Percentiles rank a stretch among this genome's conserved stretches.
phyloP scores from a whole-genome alignment of 1,284 basidiomycete genomes.

The Trichosporon sp. region DNA sequence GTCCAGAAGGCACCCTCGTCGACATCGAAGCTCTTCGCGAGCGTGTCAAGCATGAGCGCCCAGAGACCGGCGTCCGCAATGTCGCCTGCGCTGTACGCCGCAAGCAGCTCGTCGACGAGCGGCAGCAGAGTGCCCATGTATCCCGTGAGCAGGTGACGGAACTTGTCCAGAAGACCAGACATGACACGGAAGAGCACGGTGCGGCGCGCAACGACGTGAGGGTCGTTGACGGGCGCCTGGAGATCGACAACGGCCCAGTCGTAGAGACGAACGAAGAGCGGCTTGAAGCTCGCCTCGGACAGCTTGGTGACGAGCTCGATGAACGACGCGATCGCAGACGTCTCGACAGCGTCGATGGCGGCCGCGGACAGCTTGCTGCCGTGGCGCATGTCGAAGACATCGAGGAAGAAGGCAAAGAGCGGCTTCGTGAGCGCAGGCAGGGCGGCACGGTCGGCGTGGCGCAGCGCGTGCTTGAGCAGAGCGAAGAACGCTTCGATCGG shows the following conservation, averaged over 20 bases:
- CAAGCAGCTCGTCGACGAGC: conserved; percentile 63
- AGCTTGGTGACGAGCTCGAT: conserved; percentile 85
- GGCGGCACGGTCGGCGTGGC: conserved; percentile 59
- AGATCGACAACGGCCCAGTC: conserved; percentile 83
- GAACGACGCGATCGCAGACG: conserved; percentile 62
- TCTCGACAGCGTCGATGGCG: conserved; percentile 46
- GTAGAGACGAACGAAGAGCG: conserved; percentile 82
- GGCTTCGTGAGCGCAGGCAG: conserved; percentile 66
- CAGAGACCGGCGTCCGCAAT: conserved; percentile 53
- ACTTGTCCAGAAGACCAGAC: conserved; percentile 67
- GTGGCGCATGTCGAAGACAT: conserved; percentile 62
- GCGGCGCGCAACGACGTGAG: conserved; percentile 48
- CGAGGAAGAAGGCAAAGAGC: conserved; percentile 75
- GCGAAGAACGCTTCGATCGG: conserved; percentile 57
- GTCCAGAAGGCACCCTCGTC: conserved; percentile 92
- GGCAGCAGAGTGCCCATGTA: conserved; percentile 74
- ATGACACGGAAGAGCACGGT: conserved; percentile 70
- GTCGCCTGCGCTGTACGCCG: conserved; percentile 49
- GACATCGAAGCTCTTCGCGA: conserved; percentile 65
- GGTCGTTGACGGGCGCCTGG: conserved; percentile 38
- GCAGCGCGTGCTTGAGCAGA: conserved; percentile 61
- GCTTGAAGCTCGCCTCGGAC: conserved; percentile 87
- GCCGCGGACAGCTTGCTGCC: conserved; percentile 30
- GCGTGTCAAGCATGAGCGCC: conserved; percentile 58
- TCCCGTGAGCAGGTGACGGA: conserved; percentile 86